Evolutionary conservation across 495 filamentous ascomycete genomes (phyloP), one percentile per base, ranked within the genome.

Genomic region (Staphylotrichum tortipilum): DNA sequence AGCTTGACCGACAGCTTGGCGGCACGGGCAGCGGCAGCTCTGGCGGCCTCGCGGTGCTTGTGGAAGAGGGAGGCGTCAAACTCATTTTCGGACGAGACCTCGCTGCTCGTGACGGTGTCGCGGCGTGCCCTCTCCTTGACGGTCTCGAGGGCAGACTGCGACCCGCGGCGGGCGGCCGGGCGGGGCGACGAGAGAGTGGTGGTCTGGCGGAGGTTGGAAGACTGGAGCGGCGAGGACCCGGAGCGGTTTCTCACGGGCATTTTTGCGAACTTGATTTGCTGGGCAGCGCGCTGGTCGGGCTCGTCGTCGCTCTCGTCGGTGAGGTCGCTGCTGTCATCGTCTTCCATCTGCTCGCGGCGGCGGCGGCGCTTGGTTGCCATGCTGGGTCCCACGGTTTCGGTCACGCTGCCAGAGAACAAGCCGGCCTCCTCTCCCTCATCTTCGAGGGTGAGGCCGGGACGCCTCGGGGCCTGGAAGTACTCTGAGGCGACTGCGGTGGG

Each of bases 251-350:
- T 78, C n/a, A 94, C 73, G 2, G 92, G 90, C 84, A 96, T 86
- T 64, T 96, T 96, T 26, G 83, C 77, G 58, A 98, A 98, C 61
- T 89, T 89, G 63, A 98, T 95, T 59, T 92, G 86, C 56, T 94
- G 85, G 44, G 69, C 74, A 34, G 69, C 77, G 33, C 77, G 70
- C 37, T 76, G 74, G 41, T 94, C 88, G 9, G 74, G 76, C 49
- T 95, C 89, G 26, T 95, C 91, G 41, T 98, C 92, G 57, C 89
- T 96, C 44, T 97, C 91, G 56, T 96, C 92, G 59, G 88, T 96
- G 52, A 96, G 68, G 63, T 97, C 92, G 61, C 89, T 95, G 63
- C 92, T 97, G 63, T 97, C 94, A 24, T 96, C 94, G 37, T 97
- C 92, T 48, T 95, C 91, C 60, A 86, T 80, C 53, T 91, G 86